A percentile compares a stretch with the other conserved stretches of the same genome.
Evolutionary conservation across 1,139 yeast genomes (phyloP).

Genomic region (Geotrichum phurueaensis): DNA sequence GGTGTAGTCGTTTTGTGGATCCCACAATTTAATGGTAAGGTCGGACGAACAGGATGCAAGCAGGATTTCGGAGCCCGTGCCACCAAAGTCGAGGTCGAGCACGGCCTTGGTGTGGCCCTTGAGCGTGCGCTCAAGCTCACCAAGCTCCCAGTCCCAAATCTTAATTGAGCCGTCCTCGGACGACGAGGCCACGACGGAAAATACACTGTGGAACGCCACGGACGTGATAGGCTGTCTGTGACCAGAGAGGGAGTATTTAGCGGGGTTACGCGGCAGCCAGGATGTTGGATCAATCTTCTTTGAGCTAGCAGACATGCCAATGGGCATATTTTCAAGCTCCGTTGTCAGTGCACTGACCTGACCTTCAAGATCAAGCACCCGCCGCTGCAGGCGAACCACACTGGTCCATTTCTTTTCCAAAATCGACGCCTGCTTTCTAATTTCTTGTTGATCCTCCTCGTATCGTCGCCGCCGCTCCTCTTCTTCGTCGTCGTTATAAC

Average conservation of each 20-base stretch:
- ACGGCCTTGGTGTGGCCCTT: conserved; percentile 75
- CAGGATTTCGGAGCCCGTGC: conserved; percentile 19
- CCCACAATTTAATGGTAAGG: conserved; percentile 67
- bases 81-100: conserved; percentile 50
- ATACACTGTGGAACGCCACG: conserved; percentile 64
- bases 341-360: conserved; percentile 42
- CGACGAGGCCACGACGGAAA: conserved; percentile 62
- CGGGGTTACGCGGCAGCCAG: conserved; percentile 67
- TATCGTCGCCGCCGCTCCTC: conserved; percentile 12
- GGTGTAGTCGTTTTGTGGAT: conserved; percentile 45
- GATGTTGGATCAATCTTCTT: conserved; percentile 37
- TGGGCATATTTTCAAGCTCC: conserved; percentile 40
- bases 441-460: conserved; percentile 15
- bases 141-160: conserved; percentile 68
- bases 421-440: conserved; percentile 29
- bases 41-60: conserved; percentile 73
- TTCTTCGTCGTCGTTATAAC: conserved; percentile 7
- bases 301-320: conserved; percentile 20
- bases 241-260: conserved; percentile 45
- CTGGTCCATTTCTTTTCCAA: conserved; percentile 88
- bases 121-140: conserved; percentile 62
- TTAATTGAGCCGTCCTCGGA: conserved; percentile 69
- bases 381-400: conserved; percentile 70
- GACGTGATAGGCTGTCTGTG: conserved; percentile 59
- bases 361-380: conserved; percentile 51